Percentiles rank a stretch among this genome's conserved stretches.
phyloP scores from a whole-genome alignment of 1,284 basidiomycete genomes.

The Afroboletus lepidellus region DNA sequence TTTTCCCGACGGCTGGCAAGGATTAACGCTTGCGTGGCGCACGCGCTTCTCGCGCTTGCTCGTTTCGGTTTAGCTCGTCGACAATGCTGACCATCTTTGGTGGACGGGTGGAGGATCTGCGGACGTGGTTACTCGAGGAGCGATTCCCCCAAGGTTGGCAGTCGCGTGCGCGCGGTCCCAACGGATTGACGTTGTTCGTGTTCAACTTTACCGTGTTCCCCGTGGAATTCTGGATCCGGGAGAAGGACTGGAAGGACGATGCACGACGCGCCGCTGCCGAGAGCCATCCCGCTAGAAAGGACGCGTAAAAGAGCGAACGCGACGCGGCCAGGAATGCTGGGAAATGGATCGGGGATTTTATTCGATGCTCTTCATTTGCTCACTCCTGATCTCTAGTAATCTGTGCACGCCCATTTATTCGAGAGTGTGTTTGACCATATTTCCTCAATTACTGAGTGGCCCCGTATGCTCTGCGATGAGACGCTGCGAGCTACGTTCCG shows the following conservation, averaged over 20 bases:
- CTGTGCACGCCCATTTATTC: no score
- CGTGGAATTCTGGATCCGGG: constrained; percentile 49
- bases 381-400: no score
- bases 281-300: no score
- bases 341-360: neutral
- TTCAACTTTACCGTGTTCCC: constrained; percentile 58
- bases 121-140: constrained; percentile 58
- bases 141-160: constrained; percentile 70
- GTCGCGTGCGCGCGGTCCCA: constrained; percentile 48
- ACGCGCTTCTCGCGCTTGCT: no score
- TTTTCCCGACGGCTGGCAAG: neutral
- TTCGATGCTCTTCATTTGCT: no score
- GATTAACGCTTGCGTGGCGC: constrained; percentile 2
- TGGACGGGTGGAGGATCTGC: constrained; percentile 55
- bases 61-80: constrained; percentile 14
- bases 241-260: constrained; percentile 32
- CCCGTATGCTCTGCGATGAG: no score
- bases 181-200: constrained; percentile 56
- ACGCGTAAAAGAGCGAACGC: neutral
- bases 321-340: no score
- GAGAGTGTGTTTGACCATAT: no score
- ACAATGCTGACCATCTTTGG: constrained; percentile 55
- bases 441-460: no score
- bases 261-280: neutral
- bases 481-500: no score